Conservation (phyloP, 805 yeast genomes). For the Metschnikowia vanudenii region DNA sequence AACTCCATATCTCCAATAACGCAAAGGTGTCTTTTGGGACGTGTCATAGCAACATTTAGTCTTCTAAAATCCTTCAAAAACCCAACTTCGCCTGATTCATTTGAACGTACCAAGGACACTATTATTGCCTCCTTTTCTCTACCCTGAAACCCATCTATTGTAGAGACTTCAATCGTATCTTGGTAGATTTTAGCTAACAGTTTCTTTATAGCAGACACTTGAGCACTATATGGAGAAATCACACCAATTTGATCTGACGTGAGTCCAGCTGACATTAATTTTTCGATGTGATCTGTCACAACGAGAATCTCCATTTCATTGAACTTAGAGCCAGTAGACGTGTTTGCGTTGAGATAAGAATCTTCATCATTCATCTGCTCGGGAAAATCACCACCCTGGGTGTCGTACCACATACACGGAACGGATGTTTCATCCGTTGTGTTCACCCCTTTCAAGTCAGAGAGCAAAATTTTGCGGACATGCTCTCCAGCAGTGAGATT, state of each 20-base stretch:
- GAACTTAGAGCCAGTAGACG: constrained; percentile 52
- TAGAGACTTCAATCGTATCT: constrained; percentile 67
- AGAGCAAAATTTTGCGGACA: constrained; percentile 51
- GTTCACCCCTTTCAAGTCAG: constrained; percentile 48
- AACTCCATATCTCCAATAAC: constrained; percentile 85
- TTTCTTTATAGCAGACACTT: constrained; percentile 60
- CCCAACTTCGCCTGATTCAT: constrained; percentile 69
- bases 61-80: constrained; percentile 77
- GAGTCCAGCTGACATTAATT: constrained; percentile 54
- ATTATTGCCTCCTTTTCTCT: constrained; percentile 88
- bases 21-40: constrained; percentile 83
- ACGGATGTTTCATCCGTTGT: constrained; percentile 53
- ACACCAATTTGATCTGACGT: constrained; percentile 65
- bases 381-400: constrained; percentile 82
- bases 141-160: constrained; percentile 97
- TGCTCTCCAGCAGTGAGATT: constrained; percentile 59
- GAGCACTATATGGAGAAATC: constrained; percentile 89
- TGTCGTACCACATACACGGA: constrained; percentile 80
- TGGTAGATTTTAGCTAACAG: constrained; percentile 19
- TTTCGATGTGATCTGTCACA: constrained; percentile 54
- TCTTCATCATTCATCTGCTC: constrained; percentile 50
- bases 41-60: constrained; percentile 88
- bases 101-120: constrained; percentile 78
- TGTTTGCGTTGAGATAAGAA: constrained; percentile 2
- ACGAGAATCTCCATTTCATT: constrained; percentile 75